phyloP scores from a whole-genome alignment of 768 basidiomycete species.

The Hygrophoropsis aurantiaca region DNA sequence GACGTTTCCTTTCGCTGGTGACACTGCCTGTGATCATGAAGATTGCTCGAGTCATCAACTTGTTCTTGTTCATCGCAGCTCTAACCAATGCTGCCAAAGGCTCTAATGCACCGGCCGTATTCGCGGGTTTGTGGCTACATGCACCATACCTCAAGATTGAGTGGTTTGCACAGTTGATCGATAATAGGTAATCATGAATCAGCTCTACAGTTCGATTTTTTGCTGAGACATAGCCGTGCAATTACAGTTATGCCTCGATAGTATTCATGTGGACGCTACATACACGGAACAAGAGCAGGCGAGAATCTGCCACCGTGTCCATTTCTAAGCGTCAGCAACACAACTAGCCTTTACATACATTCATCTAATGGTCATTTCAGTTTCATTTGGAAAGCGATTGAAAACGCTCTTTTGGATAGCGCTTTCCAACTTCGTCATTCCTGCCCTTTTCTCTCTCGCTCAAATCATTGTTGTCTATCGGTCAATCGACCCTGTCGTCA shows the following conservation, averaged over 20 bases:
- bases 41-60: slow-evolving; percentile 23
- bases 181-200: slow-evolving; percentile 23
- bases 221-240: no score
- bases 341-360: background rate
- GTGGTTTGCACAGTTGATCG: slow-evolving; percentile 28
- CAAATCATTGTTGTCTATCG: slow-evolving; percentile 30
- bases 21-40: slow-evolving; percentile 28
- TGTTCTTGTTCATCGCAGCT: slow-evolving; percentile 26
- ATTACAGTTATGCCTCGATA: slow-evolving; percentile 22
- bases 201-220: background rate
- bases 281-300: slow-evolving; percentile 4
- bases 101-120: slow-evolving; percentile 11
- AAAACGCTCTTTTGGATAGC: slow-evolving; percentile 28
- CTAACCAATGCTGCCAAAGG: slow-evolving; percentile 19
- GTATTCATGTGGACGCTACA: slow-evolving; percentile 28
- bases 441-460: slow-evolving; percentile 27
- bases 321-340: slow-evolving; percentile 17
- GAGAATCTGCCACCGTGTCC: slow-evolving; percentile 6
- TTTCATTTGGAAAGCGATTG: slow-evolving; percentile 21
- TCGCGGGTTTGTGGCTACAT: slow-evolving; percentile 18
- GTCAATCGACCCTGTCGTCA: slow-evolving; percentile 13
- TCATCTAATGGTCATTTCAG: slow-evolving; percentile 4
- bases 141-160: slow-evolving; percentile 32
- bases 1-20: slow-evolving; percentile 16
- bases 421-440: slow-evolving; percentile 32